These are phyloP conservation scores for Fusarium nygamai DNA, from an alignment of 2,329 filamentous ascomycete genomes.

Conservation along the genomic window DNA sequence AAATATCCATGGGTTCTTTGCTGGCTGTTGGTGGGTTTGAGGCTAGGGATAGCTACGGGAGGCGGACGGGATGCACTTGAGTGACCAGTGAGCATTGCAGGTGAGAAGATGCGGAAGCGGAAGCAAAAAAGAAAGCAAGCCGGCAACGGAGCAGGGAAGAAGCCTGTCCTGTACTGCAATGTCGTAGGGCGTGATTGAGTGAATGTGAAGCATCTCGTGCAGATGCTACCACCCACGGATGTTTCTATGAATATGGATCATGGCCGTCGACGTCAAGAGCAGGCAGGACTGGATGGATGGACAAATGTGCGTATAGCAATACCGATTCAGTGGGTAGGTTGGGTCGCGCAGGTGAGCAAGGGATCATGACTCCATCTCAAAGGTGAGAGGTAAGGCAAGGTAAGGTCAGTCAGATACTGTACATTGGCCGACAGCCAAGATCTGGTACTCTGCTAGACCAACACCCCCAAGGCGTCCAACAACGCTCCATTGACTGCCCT, in stretches of 20 bases:
- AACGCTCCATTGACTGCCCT: background rate
- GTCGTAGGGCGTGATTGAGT: conserved; percentile 13
- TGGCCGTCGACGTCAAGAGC: background rate
- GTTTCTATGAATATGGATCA: conserved; percentile 6
- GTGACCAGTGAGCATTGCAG: conserved; percentile 31
- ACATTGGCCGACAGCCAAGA: conserved; percentile 16
- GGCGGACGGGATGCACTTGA: conserved; percentile 21
- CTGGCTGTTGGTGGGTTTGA: conserved; percentile 25
- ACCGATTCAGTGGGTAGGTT: conserved; percentile 9
- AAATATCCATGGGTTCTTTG: conserved; percentile 1
- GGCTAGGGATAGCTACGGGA: conserved; percentile 33
- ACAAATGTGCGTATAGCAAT: background rate
- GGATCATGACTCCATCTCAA: background rate
- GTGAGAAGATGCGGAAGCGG: background rate
- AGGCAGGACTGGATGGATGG: background rate
- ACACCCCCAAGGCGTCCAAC: background rate
- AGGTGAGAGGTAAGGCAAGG: conserved; percentile 6
- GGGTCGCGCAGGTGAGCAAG: conserved; percentile 12
- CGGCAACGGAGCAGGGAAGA: conserved; percentile 26
- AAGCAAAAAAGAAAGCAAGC: conserved; percentile 26
- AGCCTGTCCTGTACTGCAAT: conserved; percentile 2
- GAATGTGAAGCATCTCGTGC: conserved; percentile 11
- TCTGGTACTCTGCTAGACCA: conserved; percentile 7
- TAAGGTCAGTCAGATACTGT: conserved; percentile 11
- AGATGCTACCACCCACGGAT: conserved; percentile 9